Conservation (phyloP, 345 rosid species). For the Pseudoturritis turrita region DNA sequence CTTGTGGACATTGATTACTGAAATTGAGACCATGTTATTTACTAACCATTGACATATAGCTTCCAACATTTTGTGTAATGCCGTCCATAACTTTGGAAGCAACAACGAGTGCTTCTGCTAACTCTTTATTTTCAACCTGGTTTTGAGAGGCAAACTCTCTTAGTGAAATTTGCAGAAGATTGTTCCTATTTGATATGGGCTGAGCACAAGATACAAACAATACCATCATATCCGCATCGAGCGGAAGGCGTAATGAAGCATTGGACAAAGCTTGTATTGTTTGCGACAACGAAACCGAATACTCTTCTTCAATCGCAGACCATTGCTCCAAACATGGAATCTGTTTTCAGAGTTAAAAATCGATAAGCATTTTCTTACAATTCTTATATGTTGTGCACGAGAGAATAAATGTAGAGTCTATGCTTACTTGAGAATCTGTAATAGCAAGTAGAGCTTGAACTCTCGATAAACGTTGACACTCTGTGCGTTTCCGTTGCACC, state of each 20-base stretch:
- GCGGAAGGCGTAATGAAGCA: constrained; percentile 52
- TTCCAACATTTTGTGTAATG: constrained; percentile 36
- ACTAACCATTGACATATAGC: constrained; percentile 46
- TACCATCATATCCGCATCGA: constrained; percentile 51
- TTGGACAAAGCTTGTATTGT: constrained; percentile 53
- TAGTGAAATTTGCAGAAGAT: not conserved
- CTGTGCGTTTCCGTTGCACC: constrained; percentile 49
- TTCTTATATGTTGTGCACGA: not conserved
- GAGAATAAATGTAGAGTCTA: not conserved
- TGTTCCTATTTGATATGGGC: not conserved
- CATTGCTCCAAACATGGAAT: constrained; percentile 67
- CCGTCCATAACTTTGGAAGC: constrained; percentile 48
- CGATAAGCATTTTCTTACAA: not conserved
- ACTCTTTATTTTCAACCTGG: constrained; percentile 51
- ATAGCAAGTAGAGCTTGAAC: constrained; percentile 35
- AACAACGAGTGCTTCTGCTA: constrained; percentile 50
- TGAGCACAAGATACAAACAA: constrained; percentile 28
- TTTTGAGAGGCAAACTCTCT: not conserved
- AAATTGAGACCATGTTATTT: not conserved
- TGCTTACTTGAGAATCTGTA: constrained; percentile 59
- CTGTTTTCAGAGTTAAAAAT: constrained; percentile 27
- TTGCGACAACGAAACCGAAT: constrained; percentile 47
- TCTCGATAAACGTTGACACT: constrained; percentile 42
- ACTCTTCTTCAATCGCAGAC: constrained; percentile 45
- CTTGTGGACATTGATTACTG: too few species aligned